Evolutionary conservation across 495 filamentous ascomycete genomes (phyloP).

Genomic region (Amniculicola lignicola): DNA sequence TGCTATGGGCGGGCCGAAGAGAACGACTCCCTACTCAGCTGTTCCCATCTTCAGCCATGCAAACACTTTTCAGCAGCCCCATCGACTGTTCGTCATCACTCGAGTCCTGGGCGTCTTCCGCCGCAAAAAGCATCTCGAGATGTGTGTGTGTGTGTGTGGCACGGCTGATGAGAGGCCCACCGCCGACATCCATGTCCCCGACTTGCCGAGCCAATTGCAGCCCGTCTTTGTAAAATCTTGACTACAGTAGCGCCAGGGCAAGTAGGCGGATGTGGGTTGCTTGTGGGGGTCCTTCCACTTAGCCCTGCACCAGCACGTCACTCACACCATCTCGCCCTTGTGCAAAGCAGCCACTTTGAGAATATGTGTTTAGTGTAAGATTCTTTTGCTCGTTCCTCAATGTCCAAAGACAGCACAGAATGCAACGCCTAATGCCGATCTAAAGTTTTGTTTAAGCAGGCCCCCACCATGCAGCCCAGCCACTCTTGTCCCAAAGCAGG

Average conservation of each 20-base stretch:
- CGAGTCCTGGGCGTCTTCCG: neutral
- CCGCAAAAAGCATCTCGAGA: conserved; percentile 19
- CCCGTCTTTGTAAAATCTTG: neutral
- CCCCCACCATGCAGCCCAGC: conserved; percentile 6
- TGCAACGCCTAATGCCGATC: conserved; percentile 19
- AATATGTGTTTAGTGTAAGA: neutral
- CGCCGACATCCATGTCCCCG: neutral
- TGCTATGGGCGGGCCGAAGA: neutral
- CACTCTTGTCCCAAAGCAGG: neutral
- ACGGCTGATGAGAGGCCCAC: neutral
- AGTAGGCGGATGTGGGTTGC: neutral
- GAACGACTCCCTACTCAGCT: conserved; percentile 7
- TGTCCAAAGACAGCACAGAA: conserved; percentile 3
- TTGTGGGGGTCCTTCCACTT: neutral
- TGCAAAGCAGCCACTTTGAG: neutral
- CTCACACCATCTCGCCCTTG: neutral
- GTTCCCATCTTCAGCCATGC: neutral
- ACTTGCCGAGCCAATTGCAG: neutral
- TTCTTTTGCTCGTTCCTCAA: too few species aligned
- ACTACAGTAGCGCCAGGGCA: conserved; percentile 5
- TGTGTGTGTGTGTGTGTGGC: neutral
- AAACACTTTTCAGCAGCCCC: neutral
- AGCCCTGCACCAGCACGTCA: conserved; percentile 21
- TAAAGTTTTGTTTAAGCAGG: conserved; percentile 11
- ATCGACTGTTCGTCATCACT: neutral